Evolutionary conservation across 306 rosid species (phyloP).

Genomic region (Casuarina equisetifolia): DNA sequence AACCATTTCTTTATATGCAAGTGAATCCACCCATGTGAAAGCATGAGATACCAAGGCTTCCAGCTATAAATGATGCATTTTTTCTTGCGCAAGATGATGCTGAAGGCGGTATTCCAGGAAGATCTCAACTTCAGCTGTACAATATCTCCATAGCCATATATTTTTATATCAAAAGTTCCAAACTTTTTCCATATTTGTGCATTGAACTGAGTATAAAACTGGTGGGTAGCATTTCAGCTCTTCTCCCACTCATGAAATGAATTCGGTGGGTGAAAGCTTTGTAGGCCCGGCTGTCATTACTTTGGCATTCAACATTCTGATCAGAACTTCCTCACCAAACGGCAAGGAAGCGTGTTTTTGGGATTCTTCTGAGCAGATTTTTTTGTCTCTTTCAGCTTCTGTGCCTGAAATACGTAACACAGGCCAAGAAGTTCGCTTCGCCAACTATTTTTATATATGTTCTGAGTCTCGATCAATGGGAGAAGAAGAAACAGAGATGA

Average conservation of each 20-base stretch:
- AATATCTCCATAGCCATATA: constrained; percentile 18
- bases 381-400: constrained; percentile 28
- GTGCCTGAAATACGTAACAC: not conserved
- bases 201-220: constrained; percentile 4
- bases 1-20: constrained; percentile 7
- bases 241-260: constrained; percentile 34
- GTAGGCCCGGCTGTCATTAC: constrained; percentile 29
- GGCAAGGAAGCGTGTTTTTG: constrained; percentile 10
- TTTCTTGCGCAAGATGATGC: constrained; percentile 1
- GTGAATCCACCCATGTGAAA: constrained; percentile 19
- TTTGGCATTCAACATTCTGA: constrained; percentile 19
- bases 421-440: constrained; percentile 12
- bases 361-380: constrained; percentile 18
- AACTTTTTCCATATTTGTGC: not conserved
- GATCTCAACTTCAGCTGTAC: not conserved
- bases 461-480: not conserved
- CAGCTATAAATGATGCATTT: not conserved
- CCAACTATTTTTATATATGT: not conserved
- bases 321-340: constrained; percentile 35
- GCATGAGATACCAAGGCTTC: constrained; percentile 8
- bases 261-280: constrained; percentile 21
- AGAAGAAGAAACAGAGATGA: not conserved
- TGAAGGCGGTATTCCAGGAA: not conserved
- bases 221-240: constrained; percentile 29
- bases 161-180: not conserved